These are phyloP conservation scores for Adansonia digitata DNA, from an alignment of 345 rosid genomes.

Conservation along the genomic window DNA sequence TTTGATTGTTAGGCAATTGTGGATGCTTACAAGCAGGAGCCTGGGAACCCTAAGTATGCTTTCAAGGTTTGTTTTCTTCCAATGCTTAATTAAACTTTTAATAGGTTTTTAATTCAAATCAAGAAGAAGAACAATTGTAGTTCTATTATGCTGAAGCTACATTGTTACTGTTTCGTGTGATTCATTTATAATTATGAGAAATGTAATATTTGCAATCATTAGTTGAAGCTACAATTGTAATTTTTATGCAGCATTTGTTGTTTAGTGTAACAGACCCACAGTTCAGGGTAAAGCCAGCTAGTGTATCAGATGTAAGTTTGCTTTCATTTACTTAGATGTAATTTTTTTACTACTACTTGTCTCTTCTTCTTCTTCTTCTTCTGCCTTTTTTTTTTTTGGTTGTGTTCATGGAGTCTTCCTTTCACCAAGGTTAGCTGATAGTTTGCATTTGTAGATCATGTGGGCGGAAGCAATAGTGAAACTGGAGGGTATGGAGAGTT, in stretches of 20 bases:
- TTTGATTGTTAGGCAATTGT: constrained; percentile 56
- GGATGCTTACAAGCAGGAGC: constrained; percentile 92
- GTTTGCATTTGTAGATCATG: constrained; percentile 74
- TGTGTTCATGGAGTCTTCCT: neutral
- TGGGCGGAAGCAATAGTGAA: constrained; percentile 96
- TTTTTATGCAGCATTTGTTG: constrained; percentile 71
- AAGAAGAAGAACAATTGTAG: neutral
- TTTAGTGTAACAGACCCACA: constrained; percentile 84
- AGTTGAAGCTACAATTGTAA: no score
- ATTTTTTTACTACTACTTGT: neutral
- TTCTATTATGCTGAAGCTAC: neutral
- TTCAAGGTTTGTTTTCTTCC: constrained; percentile 59
- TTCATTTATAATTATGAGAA: neutral
- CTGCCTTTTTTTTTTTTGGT: no score
- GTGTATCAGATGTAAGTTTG: constrained; percentile 86
- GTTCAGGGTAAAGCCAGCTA: constrained; percentile 72
- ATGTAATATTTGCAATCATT: neutral
- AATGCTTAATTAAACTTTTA: neutral
- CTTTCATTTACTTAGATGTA: neutral
- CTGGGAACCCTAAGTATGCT: constrained; percentile 74
- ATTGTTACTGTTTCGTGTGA: neutral
- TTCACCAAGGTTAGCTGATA: constrained; percentile 33
- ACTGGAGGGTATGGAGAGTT: constrained; percentile 91
- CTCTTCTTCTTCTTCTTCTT: no score
- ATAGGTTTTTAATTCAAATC: neutral